Evolutionary conservation across 176 grass and related monocot genomes (phyloP), one percentile per base, ranked within the genome.

Genomic region (Carex kokanica): DNA sequence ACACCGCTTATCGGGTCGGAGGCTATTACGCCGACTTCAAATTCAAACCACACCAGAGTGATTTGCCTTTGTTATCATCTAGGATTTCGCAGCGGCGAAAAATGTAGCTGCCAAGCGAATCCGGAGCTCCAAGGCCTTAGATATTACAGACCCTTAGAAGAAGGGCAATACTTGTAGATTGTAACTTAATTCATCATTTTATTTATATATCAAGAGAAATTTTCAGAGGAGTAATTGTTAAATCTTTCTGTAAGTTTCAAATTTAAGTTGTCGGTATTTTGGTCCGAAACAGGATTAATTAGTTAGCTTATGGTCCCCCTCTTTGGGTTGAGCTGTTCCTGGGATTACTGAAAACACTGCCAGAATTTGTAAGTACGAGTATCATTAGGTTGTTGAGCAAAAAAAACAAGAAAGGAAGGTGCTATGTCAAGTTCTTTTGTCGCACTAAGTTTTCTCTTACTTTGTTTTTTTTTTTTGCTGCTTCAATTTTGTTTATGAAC

Each of bases 11-110:
- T 31, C 23, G 23, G 68, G 40, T 52, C 79, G 29, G 85, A 67
- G n/a, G 80, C 31, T 8, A 86, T 80, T n/a, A 88, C 90, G n/a
- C 86, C 91, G 7, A 89, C 89, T 69, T 81, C 54, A n/a, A 12
- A 21, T 29, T 17, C 41, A 18, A 75, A 53, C 9, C 52, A 57
- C 12, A 24, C 20, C 47, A 82, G 43, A 77, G 38, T 78, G 21
- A 81, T 97, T 64, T 97, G 94, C 91, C 90, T 97, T 1, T 97
- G 94, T 81, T 88, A 90, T 88, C 84, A 84, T 82, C 90, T 92
- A 21, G 94, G 94, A 27, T 83, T 93, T 84, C 89, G 74, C 52
- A 63, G 83, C 10, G 87, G 85, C 5, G 83, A 88, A 78, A 83
- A 78, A 70, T 93, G 94, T 85, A 65, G 84, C 47, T 97, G 94